Evolutionary conservation across 176 grass and related monocot species (phyloP), one percentile per base, ranked within the genome.

Genomic region (sorghum (Sorghum bicolor)): DNA sequence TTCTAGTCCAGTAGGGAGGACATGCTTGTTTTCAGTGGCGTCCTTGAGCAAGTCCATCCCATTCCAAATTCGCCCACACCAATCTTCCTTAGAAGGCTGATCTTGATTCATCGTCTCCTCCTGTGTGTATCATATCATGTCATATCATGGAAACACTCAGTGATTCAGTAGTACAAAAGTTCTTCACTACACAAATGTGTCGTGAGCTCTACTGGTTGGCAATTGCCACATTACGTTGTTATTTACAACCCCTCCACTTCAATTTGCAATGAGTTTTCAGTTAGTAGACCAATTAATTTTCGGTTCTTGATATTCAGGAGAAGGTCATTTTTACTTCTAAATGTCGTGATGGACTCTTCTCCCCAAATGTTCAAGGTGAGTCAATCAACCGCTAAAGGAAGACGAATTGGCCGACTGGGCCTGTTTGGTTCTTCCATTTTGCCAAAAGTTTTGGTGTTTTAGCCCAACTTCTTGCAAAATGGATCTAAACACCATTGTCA

Each of bases 1-100:
- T 81, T 89, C 40, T 65, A 85, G 52, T 15, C 87, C 87, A 60
- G 53, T 76, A 52, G 87, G 83, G 20, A 89, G 72, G 64, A 89
- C 63, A 40, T 40, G 64, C 11, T 82, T 85, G n/a, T 37, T 70
- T 81, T 85, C 83, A 5, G 78, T 61, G 20, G 34, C 72, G 1
- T 85, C 77, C 57, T 64, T 33, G 72, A 89, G 83, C 64, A 89
- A 41, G 39, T 85, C 77, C 72, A 65, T 82, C 6, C 83, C 87
- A 25, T 79, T 78, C 22, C 75, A 64, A 34, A 66, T 26, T 7
- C 9, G 24, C 2, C 36, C 1, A 36, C 80, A 15, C 6, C 17
- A 4, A 74, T 39, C 57, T 41, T 52, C 50, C 2, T 1, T 55
- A 1, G 7, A 40, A 60, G 26, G 29, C 4, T 45, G 82, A 14